Percentiles rank a stretch among this genome's conserved stretches.
Conservation (phyloP, 139 green algal genomes). For the Chlorella sp. region DNA sequence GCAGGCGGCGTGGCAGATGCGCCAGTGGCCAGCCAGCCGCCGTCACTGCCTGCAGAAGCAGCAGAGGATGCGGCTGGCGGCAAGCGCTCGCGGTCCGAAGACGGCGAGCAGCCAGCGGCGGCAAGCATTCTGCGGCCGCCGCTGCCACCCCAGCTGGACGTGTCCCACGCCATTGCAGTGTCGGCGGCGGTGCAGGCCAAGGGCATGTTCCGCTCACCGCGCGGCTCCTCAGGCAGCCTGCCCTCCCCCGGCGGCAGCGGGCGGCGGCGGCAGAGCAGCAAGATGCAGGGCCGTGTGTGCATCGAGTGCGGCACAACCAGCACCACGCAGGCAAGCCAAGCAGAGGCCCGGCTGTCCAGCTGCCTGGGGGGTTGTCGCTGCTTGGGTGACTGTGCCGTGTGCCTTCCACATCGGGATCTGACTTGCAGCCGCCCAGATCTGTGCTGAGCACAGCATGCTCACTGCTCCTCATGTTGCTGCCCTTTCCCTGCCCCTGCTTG, state of each 20-base stretch:
- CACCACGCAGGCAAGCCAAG: conserved; percentile 10
- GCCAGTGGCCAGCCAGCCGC: no score
- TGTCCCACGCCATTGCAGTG: neutral
- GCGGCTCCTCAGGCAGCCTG: neutral
- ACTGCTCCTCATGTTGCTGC: neutral
- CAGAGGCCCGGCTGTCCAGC: neutral
- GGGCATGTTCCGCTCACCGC: conserved; percentile 8
- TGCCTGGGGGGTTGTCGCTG: neutral
- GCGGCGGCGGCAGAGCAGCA: neutral
- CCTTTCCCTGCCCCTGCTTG: neutral
- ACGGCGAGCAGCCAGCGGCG: neutral
- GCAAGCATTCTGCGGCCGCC: neutral
- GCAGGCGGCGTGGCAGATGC: no score
- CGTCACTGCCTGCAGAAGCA: no score
- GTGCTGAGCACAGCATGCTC: neutral
- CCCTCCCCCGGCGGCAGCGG: neutral
- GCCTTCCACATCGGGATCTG: neutral
- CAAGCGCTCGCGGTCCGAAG: conserved; percentile 8
- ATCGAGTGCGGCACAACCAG: conserved; percentile 12
- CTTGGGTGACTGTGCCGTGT: neutral
- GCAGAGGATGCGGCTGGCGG: neutral
- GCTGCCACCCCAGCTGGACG: neutral
- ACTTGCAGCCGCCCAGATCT: neutral
- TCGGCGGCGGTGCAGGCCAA: neutral
- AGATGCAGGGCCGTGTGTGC: conserved; percentile 19